Evolutionary conservation across 116 monocot genomes (phyloP).

Genomic region (Dioscorea cayenensis): DNA sequence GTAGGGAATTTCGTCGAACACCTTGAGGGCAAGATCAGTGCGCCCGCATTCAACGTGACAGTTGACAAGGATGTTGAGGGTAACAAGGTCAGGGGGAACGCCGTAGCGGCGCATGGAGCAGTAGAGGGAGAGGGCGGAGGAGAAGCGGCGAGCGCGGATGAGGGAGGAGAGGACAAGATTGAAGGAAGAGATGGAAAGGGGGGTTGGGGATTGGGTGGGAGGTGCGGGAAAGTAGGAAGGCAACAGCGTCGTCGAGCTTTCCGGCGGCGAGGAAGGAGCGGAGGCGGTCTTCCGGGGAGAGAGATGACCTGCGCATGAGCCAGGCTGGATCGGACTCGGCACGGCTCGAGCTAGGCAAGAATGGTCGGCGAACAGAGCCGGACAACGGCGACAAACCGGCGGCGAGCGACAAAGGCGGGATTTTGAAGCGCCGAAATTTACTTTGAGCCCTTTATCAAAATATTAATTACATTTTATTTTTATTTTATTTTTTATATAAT

Average conservation of each 20-base stretch:
- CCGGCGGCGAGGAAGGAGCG: slow-evolving; percentile 3
- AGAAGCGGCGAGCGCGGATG: slow-evolving; percentile 8
- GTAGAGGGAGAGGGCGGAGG: slow-evolving; percentile 17
- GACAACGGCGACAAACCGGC: no score
- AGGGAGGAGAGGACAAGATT: slow-evolving; percentile 30
- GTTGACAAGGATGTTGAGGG: slow-evolving; percentile 22
- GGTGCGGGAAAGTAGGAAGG: slow-evolving; percentile 6
- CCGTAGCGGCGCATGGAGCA: slow-evolving; percentile 18
- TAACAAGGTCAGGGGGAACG: slow-evolving; percentile 22
- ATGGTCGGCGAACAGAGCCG: no score
- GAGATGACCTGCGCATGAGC: not conserved
- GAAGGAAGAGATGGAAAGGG: slow-evolving; percentile 12
- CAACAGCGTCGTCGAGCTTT: slow-evolving; percentile 9
- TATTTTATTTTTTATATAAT: no score
- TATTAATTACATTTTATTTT: no score
- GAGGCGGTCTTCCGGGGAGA: not conserved
- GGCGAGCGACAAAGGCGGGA: no score
- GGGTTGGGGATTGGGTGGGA: not conserved
- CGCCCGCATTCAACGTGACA: slow-evolving; percentile 14
- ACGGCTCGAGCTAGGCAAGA: no score
- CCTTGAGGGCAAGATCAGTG: slow-evolving; percentile 12
- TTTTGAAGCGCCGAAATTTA: no score
- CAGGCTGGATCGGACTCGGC: no score
- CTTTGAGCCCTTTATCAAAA: no score
- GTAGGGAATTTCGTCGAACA: slow-evolving; percentile 23